These are phyloP conservation scores for Trichosporon sp. DNA, from an alignment of 1,284 basidiomycete species.

Conservation along the genomic window DNA sequence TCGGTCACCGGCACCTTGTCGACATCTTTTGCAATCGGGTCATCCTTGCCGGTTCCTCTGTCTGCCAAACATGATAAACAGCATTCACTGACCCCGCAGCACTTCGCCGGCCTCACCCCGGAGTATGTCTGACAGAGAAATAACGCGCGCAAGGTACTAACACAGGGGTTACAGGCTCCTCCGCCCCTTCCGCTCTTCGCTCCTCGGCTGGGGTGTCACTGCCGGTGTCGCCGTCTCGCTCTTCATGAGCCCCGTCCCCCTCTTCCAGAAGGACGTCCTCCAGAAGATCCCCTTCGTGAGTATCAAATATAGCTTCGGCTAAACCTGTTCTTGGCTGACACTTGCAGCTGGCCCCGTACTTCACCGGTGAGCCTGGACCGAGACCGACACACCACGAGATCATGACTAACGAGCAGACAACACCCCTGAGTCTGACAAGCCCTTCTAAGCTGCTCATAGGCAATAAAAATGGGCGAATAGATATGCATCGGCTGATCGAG, in stretches of 20 bases:
- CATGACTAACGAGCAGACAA: constrained; percentile 28
- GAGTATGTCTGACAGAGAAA: constrained; percentile 24
- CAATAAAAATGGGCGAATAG: not conserved
- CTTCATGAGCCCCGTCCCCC: constrained; percentile 42
- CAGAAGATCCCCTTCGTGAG: constrained; percentile 44
- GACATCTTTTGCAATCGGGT: not conserved
- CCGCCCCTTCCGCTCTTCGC: constrained; percentile 27
- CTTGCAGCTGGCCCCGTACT: constrained; percentile 30
- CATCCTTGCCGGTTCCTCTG: not conserved
- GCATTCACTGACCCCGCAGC: constrained; percentile 16
- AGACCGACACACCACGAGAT: not conserved
- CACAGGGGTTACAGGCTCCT: constrained; percentile 30
- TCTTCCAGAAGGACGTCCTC: constrained; percentile 47
- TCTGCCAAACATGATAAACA: not conserved
- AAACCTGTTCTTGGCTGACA: not conserved
- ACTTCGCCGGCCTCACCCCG: constrained; percentile 29
- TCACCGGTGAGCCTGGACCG: constrained; percentile 21
- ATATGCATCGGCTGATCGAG: constrained; percentile 5
- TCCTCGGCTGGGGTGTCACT: constrained; percentile 41
- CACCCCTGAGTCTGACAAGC: constrained; percentile 47
- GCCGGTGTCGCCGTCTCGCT: constrained; percentile 41
- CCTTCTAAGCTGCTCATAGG: constrained; percentile 35
- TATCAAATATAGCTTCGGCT: constrained; percentile 5
- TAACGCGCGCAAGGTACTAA: not conserved
- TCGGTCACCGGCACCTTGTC: not conserved